Evolutionary conservation across 2,329 filamentous ascomycete genomes (phyloP).

Genomic region (Chrysosporium keratinophilum): DNA sequence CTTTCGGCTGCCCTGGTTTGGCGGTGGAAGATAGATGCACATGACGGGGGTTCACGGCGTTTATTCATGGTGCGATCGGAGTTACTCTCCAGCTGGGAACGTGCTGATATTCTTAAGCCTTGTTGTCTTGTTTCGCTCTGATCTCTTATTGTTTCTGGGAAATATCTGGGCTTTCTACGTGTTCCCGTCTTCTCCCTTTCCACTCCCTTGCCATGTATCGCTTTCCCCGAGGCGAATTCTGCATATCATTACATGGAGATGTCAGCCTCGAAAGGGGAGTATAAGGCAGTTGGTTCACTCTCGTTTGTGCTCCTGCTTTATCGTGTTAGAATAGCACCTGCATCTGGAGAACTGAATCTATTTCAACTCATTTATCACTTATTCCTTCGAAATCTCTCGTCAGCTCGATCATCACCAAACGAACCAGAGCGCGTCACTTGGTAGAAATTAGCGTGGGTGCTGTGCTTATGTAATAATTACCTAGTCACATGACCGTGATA

Average conservation of each 20-base stretch:
- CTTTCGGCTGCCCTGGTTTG: constrained; percentile 2
- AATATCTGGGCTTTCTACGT: constrained; percentile 13
- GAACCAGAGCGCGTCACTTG: too few relatives aligned
- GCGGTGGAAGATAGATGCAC: not conserved
- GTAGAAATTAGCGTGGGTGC: too few relatives aligned
- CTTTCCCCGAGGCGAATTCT: not conserved
- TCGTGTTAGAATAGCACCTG: constrained; percentile 12
- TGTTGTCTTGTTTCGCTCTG: not conserved
- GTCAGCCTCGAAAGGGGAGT: constrained; percentile 11
- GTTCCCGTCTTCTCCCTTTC: constrained; percentile 5
- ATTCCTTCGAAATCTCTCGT: not conserved
- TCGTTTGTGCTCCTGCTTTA: constrained; percentile 7
- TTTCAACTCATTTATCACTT: not conserved
- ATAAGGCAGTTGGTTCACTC: constrained; percentile 5
- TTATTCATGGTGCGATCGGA: not conserved
- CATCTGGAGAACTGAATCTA: constrained; percentile 4
- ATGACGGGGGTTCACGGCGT: not conserved
- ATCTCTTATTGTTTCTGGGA: not conserved
- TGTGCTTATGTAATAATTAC: not conserved
- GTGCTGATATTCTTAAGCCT: not conserved
- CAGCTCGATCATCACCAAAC: too few relatives aligned
- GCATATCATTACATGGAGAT: constrained; percentile 9
- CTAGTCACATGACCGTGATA: not conserved
- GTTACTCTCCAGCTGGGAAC: not conserved
- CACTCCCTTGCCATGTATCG: constrained; percentile 11